Evolutionary conservation across 441 rosid species (phyloP), one percentile per base, ranked within the genome.

Genomic region (Adansonia rubrostipa): DNA sequence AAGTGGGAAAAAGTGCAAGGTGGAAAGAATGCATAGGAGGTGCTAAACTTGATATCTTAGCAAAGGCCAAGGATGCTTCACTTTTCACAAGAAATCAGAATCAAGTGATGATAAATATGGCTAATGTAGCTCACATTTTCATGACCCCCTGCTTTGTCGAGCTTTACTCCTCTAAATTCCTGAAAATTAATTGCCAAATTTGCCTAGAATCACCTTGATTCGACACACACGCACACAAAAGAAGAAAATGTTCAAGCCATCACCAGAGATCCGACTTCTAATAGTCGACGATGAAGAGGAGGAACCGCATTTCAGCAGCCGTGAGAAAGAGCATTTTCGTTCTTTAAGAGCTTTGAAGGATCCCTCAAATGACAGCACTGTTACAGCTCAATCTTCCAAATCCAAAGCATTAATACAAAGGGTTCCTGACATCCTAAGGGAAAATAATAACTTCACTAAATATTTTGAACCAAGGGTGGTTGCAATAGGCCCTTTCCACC

Each of bases 401-500:
- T 1, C 36, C n/a, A 57, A 24, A 13, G 50, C 75, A 0, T 45
- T n/a, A 5, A 78, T 81, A 4, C 76, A 24, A 50, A 68, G 11
- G 56, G 79, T 69, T 36, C 64, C 76, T 0, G 9, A 5, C 57
- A 44, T 20, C 9, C 66, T 81, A 3, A 67, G 56, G 0, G 74
- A 78, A 33, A 68, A 51, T 10, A 24, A 24, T 1, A 6, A 45
- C 24, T 19, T 10, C 1, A 45, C 47, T 6, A 73, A 54, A 19
- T 45, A 47, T 75, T 75, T 45, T 13, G 64, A 75, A 8, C 78
- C 78, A 45, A 24, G 69, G 17, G 15, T 62, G 58, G 17, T 75
- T 24, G 57, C 78, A 24, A 15, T 75, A 0, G 78, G 78, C 20
- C 78, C 78, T 42, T n/a, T 75, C 28, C 78, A 75, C 47, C 71